Conservation (phyloP, 169 alveolate species). For the Cytauxzoon felis region DNA sequence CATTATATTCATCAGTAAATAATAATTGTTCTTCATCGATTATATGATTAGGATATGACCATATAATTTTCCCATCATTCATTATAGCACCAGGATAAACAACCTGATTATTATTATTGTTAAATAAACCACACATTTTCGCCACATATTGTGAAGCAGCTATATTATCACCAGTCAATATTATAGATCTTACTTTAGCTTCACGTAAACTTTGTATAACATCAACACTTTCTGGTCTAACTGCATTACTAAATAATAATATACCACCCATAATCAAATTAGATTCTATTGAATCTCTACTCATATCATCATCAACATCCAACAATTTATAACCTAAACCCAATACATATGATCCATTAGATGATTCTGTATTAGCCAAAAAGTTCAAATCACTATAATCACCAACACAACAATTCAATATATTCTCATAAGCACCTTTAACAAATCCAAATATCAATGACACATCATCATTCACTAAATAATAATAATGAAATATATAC, state of each 20-base stretch:
- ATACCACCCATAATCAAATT: conserved; percentile 64
- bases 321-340: conserved; percentile 51
- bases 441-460: conserved; percentile 29
- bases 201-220: conserved; percentile 64
- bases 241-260: conserved; percentile 68
- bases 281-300: conserved; percentile 60
- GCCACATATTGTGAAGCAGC: conserved; percentile 73
- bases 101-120: not conserved
- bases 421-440: conserved; percentile 60
- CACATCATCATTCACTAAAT: too few relatives aligned
- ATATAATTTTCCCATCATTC: conserved; percentile 28
- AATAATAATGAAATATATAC: too few relatives aligned
- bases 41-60: conserved; percentile 43
- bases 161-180: conserved; percentile 74
- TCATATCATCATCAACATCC: conserved; percentile 15
- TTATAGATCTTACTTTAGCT: conserved; percentile 71
- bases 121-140: conserved; percentile 63
- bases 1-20: conserved; percentile 31
- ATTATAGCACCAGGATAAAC: conserved; percentile 40
- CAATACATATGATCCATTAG: conserved; percentile 50
- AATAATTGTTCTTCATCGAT: conserved; percentile 53
- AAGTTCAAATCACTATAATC: conserved; percentile 12
- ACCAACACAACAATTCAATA: conserved; percentile 39
- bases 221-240: conserved; percentile 59
- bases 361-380: conserved; percentile 37